Evolutionary conservation across 192 early-diverging fungal genomes (phyloP).

Genomic region (Physocladia obscura): DNA sequence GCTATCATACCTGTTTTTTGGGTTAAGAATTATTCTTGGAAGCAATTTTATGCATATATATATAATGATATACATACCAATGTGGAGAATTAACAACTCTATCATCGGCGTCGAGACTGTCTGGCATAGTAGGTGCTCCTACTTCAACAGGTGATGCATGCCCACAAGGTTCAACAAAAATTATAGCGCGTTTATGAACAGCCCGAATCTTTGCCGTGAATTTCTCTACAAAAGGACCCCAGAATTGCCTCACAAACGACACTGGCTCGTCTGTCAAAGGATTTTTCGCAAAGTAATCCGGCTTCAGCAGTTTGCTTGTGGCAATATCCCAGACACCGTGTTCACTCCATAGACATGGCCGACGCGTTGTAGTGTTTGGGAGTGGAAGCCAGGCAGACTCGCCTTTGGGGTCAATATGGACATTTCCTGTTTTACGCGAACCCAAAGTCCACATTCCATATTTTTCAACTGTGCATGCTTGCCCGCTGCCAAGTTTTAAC

Average conservation of each 20-base stretch:
- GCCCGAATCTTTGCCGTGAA: slow-evolving; percentile 63
- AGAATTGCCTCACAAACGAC: slow-evolving; percentile 65
- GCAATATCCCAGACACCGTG: slow-evolving; percentile 71
- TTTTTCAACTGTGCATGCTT: slow-evolving; percentile 51
- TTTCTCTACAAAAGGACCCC: slow-evolving; percentile 67
- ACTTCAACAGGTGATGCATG: slow-evolving; percentile 54
- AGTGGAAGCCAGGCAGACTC: slow-evolving; percentile 42
- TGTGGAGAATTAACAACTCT: slow-evolving; percentile 73
- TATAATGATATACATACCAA: too few relatives aligned
- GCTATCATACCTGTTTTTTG: slow-evolving; percentile 49
- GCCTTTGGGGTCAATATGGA: slow-evolving; percentile 46
- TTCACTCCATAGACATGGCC: slow-evolving; percentile 63
- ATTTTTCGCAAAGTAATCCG: slow-evolving; percentile 65
- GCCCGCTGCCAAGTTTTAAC: slow-evolving; percentile 68
- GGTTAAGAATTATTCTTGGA: too few relatives aligned
- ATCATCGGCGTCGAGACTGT: slow-evolving; percentile 9
- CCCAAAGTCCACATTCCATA: slow-evolving; percentile 68
- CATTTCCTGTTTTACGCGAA: slow-evolving; percentile 50
- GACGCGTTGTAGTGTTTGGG: neutral
- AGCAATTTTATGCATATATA: neutral
- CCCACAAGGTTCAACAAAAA: slow-evolving; percentile 76
- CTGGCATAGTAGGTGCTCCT: slow-evolving; percentile 13
- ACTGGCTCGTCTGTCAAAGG: slow-evolving; percentile 59
- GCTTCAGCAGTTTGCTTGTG: slow-evolving; percentile 29
- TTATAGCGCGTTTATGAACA: slow-evolving; percentile 49